Conservation (phyloP, 129 eudicot genomes). For the Saposhnikovia divaricata region DNA sequence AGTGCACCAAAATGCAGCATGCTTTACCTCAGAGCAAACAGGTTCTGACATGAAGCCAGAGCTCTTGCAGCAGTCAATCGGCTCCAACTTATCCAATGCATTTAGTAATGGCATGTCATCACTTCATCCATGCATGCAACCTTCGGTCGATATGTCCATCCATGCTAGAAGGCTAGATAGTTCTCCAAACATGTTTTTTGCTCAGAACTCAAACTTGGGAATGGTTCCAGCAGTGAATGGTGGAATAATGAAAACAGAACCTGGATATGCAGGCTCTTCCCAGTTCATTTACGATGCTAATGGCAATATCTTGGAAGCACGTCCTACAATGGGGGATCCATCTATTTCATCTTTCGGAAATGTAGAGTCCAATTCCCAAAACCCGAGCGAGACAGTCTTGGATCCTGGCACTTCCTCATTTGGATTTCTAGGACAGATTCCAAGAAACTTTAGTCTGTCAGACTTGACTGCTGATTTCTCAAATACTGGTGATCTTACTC, state of each 20-base stretch:
- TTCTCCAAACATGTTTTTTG: conserved; percentile 36
- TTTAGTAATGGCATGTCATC: conserved; percentile 49
- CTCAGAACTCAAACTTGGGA: conserved; percentile 54
- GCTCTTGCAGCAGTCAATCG: conserved; percentile 33
- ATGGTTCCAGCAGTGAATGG: conserved; percentile 53
- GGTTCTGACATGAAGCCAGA: conserved; percentile 35
- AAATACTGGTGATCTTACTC: conserved; percentile 45
- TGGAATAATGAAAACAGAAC: conserved; percentile 46
- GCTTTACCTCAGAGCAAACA: conserved; percentile 33
- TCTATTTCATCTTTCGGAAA: conserved; percentile 46
- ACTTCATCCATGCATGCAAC: conserved; percentile 41
- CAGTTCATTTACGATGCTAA: conserved; percentile 35
- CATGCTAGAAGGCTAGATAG: conserved; percentile 36
- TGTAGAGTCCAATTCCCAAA: conserved; percentile 45
- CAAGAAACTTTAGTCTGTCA: conserved; percentile 66
- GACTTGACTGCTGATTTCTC: conserved; percentile 74
- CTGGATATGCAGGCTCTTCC: conserved; percentile 36
- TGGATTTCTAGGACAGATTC: conserved; percentile 74
- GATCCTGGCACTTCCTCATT: conserved; percentile 38
- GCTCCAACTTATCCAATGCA: conserved; percentile 22
- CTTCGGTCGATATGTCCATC: conserved; percentile 32
- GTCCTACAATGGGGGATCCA: conserved; percentile 30
- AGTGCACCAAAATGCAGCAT: conserved; percentile 52
- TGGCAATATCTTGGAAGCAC: conserved; percentile 34
- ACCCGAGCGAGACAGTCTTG: conserved; percentile 28